Base-by-base conservation (phyloP, 2,329 filamentous ascomycete genomes). In the Chrysosporium queenslandicum region DNA sequence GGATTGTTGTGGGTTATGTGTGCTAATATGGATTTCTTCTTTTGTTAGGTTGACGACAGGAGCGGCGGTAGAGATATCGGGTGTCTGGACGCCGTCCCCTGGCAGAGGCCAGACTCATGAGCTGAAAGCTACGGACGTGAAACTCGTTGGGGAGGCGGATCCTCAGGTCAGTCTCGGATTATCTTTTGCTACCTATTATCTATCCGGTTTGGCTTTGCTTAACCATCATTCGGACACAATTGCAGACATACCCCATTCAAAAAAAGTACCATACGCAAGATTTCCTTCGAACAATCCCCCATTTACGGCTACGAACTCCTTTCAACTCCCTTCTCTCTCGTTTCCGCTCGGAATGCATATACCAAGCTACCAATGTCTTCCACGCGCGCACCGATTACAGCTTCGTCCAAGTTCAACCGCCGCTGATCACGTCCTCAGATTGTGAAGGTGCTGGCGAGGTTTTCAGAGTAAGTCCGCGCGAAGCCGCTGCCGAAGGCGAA, bases 361-460 rank as follows among this genome's bases (percentile, higher is more conserved):
- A 82, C 46, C 77, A 82, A 43, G 68, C 94, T 40, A 86, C 81
- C 50, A 78, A 77, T 43, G 91, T 89, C 69, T 96, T 97, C 69
- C 77, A 78, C 25, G 60, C 62, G 43, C 70, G 74, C 23, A 77
- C 81, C 54, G 76, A 81, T 62, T 77, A 87, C 54, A 86, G 62
- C 2, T 72, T 71, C 55, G 58, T 65, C 7, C 71, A 97, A 69
- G 87, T 87, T 6, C 91, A 97, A 60, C 87, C 92, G 3, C 92
- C 92, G 3, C 83, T 97, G 62, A 87, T 98, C 63, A 97, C 92
- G 1, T 96, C 91, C 0, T 95, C 91, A 0, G 92, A 98, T 63
- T 98, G 92, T 63, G 92, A 98, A 72, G 92, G 92, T 3, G 92
- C 90, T 1, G 92, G 92, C 0, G 90, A 97, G 66, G 91, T 94